These are phyloP conservation scores for Chaetoceros muelleri DNA, from an alignment of 108 stramenopile species.

Conservation along the genomic window DNA sequence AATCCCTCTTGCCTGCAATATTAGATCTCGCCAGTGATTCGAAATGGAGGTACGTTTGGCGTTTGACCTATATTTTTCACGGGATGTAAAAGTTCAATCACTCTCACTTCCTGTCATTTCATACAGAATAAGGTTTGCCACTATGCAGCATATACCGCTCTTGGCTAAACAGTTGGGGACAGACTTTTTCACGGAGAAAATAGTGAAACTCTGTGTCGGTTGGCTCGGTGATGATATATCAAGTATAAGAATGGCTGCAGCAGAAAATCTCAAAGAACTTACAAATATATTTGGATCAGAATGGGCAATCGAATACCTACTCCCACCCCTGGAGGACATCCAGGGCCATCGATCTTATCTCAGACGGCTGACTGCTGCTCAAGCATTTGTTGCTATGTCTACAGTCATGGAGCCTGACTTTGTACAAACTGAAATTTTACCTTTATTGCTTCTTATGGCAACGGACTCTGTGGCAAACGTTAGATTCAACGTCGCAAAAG, in stretches of 20 bases:
- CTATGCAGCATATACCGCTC: conserved; percentile 90
- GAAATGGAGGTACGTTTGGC: conserved; percentile 66
- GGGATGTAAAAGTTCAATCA: not conserved
- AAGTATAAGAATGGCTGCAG: conserved; percentile 87
- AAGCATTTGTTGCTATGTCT: conserved; percentile 71
- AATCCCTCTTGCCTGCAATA: conserved; percentile 93
- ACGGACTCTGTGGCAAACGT: conserved; percentile 94
- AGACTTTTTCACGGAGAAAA: conserved; percentile 78
- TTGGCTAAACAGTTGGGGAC: conserved; percentile 89
- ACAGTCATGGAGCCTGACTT: conserved; percentile 53
- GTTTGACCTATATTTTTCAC: not conserved
- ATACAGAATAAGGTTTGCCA: conserved; percentile 81
- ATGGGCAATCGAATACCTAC: conserved; percentile 81
- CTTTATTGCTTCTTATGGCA: conserved; percentile 86
- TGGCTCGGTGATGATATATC: conserved; percentile 94
- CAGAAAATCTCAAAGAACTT: conserved; percentile 75
- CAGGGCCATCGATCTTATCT: conserved; percentile 67
- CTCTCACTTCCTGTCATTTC: not conserved
- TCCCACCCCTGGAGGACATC: conserved; percentile 80
- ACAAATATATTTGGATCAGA: conserved; percentile 84
- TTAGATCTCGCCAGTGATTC: conserved; percentile 91
- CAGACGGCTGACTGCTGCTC: conserved; percentile 85
- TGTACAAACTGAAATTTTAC: conserved; percentile 61
- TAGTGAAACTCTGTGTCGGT: conserved; percentile 75
- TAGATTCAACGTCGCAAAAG: conserved; percentile 93